Evolutionary conservation across 176 grass and related monocot species (phyloP).

Genomic region (Cenchrus purpureus): DNA sequence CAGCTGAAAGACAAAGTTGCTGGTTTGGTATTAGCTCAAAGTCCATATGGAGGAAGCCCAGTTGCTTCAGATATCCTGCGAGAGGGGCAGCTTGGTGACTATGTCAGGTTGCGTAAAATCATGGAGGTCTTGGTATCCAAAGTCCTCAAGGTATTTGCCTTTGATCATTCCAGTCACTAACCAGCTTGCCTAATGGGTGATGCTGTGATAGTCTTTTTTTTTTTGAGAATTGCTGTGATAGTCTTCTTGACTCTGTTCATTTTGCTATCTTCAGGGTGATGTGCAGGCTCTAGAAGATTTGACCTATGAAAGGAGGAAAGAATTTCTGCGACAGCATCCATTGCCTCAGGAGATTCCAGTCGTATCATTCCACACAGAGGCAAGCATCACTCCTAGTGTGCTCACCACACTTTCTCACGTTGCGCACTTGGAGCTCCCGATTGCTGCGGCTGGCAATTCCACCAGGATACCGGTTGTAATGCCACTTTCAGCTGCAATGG

Average conservation of each 20-base stretch:
- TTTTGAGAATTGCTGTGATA: no score
- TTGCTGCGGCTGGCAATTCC: constrained; percentile 55
- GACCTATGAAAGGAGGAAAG: constrained; percentile 76
- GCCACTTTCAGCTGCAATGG: constrained; percentile 82
- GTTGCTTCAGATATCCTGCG: constrained; percentile 90
- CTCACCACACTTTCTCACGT: constrained; percentile 85
- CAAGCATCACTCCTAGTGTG: constrained; percentile 69
- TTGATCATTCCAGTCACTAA: constrained; percentile 23
- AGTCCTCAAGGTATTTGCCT: constrained; percentile 75
- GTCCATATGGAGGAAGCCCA: constrained; percentile 87
- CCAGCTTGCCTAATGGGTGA: neutral
- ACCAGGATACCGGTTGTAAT: constrained; percentile 79
- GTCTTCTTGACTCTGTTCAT: constrained; percentile 17
- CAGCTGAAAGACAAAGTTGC: constrained; percentile 91
- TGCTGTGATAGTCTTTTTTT: neutral
- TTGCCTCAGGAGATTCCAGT: constrained; percentile 70
- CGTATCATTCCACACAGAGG: constrained; percentile 93
- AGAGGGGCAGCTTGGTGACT: constrained; percentile 92
- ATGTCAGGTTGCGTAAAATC: constrained; percentile 79
- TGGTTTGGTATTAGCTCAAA: constrained; percentile 86
- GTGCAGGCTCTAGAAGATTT: constrained; percentile 82
- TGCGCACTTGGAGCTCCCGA: constrained; percentile 79
- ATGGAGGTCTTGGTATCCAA: constrained; percentile 88
- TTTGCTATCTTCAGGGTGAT: constrained; percentile 67
- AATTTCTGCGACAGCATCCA: constrained; percentile 65